Percentiles rank a stretch among this genome's conserved stretches.
Conservation (phyloP, 2,329 filamentous ascomycete species). For the Fusarium poae region DNA sequence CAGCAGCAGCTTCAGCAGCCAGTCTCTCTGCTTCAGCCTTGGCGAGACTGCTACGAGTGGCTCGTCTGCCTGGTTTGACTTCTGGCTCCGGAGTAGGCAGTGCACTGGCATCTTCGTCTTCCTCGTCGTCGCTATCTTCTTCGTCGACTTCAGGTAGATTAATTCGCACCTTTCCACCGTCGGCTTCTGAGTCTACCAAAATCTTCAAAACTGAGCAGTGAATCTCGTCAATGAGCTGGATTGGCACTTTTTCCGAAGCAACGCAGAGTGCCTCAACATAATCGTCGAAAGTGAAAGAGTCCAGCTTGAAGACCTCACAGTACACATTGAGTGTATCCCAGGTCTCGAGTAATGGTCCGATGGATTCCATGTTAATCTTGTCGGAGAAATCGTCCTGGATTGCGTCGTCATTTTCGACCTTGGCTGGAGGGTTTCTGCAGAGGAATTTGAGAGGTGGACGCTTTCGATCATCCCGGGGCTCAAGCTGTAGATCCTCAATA, state of each 20-base stretch:
- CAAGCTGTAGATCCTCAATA: conserved; percentile 90
- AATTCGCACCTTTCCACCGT: conserved; percentile 84
- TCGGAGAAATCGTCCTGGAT: conserved; percentile 33
- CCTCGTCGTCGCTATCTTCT: conserved; percentile 75
- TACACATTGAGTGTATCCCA: conserved; percentile 99
- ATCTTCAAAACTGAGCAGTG: conserved; percentile 93
- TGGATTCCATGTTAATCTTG: conserved; percentile 82
- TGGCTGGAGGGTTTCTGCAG: conserved; percentile 72
- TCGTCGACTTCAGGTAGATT: conserved; percentile 80
- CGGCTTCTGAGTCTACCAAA: conserved; percentile 79
- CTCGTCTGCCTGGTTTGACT: conserved; percentile 74
- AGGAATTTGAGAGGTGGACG: conserved; percentile 85
- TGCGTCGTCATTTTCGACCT: conserved; percentile 56
- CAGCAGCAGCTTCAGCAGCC: conserved; percentile 69
- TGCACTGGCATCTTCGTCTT: conserved; percentile 66
- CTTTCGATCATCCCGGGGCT: conserved; percentile 72
- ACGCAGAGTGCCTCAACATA: conserved; percentile 90
- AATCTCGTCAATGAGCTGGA: conserved; percentile 88
- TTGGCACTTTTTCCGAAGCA: conserved; percentile 77
- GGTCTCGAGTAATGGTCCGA: conserved; percentile 87
- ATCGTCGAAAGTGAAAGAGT: conserved; percentile 98
- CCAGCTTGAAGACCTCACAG: conserved; percentile 91
- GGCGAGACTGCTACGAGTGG: conserved; percentile 86
- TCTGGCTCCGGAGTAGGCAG: conserved; percentile 78
- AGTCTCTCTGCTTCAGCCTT: conserved; percentile 81